phyloP scores from a whole-genome alignment of 2,329 filamentous ascomycete genomes.

The Trichophyton equinum region DNA sequence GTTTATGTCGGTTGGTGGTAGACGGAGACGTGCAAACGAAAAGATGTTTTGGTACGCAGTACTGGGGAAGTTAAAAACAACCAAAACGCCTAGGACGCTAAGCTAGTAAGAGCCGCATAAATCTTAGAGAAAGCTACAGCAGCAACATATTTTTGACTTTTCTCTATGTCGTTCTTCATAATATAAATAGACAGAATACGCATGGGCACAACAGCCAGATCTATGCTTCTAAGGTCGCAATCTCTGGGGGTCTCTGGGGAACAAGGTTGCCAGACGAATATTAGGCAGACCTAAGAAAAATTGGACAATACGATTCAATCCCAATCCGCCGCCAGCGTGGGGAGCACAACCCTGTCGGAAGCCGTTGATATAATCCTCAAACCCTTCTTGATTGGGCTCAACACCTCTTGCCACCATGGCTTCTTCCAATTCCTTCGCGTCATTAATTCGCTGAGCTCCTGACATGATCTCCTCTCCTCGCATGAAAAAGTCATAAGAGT shows the following conservation, averaged over 20 bases:
- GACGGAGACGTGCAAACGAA: neutral
- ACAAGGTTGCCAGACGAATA: conserved; percentile 48
- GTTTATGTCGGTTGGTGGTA: neutral
- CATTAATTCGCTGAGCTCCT: conserved; percentile 54
- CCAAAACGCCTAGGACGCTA: no score
- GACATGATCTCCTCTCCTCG: conserved; percentile 57
- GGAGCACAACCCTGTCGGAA: conserved; percentile 53
- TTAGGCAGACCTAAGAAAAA: conserved; percentile 55
- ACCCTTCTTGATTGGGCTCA: conserved; percentile 46
- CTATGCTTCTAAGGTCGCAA: conserved; percentile 27
- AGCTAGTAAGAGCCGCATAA: neutral
- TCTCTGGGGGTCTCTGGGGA: conserved; percentile 51
- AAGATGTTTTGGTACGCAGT: neutral
- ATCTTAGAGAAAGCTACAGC: neutral
- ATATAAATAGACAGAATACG: neutral
- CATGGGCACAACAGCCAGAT: neutral
- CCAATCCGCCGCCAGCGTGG: conserved; percentile 53
- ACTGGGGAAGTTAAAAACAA: no score
- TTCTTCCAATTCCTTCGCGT: conserved; percentile 45
- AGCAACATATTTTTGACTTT: neutral
- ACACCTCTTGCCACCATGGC: conserved; percentile 49
- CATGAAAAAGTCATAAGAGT: conserved; percentile 61
- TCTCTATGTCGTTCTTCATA: neutral
- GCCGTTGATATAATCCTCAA: conserved; percentile 51
- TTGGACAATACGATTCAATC: conserved; percentile 54